Evolutionary conservation across 2,329 filamentous ascomycete species (phyloP).

Genomic region (Fusarium sacchari): DNA sequence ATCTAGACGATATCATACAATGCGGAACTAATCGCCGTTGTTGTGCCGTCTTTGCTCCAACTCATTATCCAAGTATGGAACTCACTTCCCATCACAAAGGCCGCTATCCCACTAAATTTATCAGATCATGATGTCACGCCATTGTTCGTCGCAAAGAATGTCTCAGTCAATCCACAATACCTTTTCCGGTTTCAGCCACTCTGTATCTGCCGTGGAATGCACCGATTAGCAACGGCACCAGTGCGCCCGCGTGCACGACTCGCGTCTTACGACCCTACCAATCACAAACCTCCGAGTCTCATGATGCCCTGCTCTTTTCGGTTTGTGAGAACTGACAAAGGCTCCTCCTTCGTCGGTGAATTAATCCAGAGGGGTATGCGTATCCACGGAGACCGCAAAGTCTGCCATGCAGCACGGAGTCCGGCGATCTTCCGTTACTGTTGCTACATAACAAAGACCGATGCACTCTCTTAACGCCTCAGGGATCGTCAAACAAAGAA

Average conservation of each 20-base stretch:
- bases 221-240: neutral
- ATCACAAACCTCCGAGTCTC: rapidly evolving
- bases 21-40: neutral
- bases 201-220: neutral
- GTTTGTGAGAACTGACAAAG: neutral
- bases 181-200: neutral
- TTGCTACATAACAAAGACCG: neutral
- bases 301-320: neutral
- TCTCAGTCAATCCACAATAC: neutral
- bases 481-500: neutral
- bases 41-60: neutral
- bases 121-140: neutral
- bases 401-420: no score
- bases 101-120: rapidly evolving
- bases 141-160: neutral
- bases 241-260: neutral
- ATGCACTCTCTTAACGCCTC: neutral
- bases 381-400: neutral
- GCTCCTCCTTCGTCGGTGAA: neutral
- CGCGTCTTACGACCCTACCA: neutral
- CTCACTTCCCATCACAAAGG: rapidly evolving
- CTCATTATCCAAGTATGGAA: neutral
- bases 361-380: neutral
- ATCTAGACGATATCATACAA: neutral
- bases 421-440: neutral